phyloP scores from a whole-genome alignment of 768 basidiomycete species.

The Suillus fuscotomentosus region DNA sequence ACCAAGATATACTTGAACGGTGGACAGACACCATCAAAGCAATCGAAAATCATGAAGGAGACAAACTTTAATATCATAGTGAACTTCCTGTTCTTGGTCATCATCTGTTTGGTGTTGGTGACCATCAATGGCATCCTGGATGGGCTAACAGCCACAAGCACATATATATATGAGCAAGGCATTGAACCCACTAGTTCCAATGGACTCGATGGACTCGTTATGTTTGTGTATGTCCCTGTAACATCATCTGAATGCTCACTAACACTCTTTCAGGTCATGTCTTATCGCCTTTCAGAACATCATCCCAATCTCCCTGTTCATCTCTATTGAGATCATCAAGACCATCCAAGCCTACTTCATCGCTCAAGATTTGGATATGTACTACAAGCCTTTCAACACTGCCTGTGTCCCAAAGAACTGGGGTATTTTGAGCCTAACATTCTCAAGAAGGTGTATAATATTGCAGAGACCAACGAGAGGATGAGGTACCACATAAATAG shows the following conservation, averaged over 20 bases:
- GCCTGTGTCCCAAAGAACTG: constrained; percentile 95
- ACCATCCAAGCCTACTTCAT: constrained; percentile 98
- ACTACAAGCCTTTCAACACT: constrained; percentile 83
- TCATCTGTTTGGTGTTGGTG: constrained; percentile 76
- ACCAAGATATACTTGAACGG: constrained; percentile 93
- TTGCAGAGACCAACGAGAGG: too few relatives aligned
- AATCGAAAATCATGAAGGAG: constrained; percentile 96
- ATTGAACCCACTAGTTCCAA: constrained; percentile 59
- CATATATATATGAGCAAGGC: constrained; percentile 67
- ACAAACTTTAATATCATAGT: constrained; percentile 98
- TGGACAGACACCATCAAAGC: constrained; percentile 93
- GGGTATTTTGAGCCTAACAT: too few relatives aligned
- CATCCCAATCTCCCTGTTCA: constrained; percentile 93
- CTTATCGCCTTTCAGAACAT: constrained; percentile 98
- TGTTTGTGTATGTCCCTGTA: constrained; percentile 72
- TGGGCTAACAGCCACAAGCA: constrained; percentile 57
- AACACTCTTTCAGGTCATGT: constrained; percentile 59
- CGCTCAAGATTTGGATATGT: constrained; percentile 95
- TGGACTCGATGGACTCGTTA: constrained; percentile 77
- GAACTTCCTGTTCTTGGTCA: constrained; percentile 78
- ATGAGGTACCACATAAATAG: too few relatives aligned
- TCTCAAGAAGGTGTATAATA: too few relatives aligned
- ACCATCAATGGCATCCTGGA: constrained; percentile 77
- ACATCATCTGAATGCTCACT: constrained; percentile 7
- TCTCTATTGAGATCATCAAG: constrained; percentile 97